Evolutionary conservation across 805 yeast species (phyloP).

Genomic region (Starmerella geochares): DNA sequence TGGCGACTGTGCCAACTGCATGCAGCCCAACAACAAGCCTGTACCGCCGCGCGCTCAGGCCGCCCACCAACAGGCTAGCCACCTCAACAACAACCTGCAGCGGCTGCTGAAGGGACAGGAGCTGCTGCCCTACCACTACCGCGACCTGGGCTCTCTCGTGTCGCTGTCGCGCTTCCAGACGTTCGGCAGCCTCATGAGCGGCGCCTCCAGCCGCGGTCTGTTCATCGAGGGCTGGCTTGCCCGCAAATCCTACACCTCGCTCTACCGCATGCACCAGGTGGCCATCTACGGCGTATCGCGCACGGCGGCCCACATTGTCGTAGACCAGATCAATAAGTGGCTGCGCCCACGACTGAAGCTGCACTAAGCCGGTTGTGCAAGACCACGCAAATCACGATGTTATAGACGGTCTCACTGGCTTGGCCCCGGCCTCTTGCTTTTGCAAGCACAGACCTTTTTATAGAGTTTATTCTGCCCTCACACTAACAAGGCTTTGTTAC

Average conservation of each 20-base stretch:
- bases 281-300: slow-evolving; percentile 1
- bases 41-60: slow-evolving; percentile 6
- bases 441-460: too few species aligned
- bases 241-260: slow-evolving; percentile 3
- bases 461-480: too few species aligned
- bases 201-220: slow-evolving; percentile 3
- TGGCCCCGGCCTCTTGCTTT: too few species aligned
- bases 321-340: slow-evolving; percentile 3
- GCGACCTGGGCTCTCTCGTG: slow-evolving; percentile 3
- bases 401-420: too few species aligned
- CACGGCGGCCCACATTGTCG: neutral
- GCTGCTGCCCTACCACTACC: slow-evolving; percentile 3
- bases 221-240: slow-evolving; percentile 6
- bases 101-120: neutral
- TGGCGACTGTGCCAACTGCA: slow-evolving; percentile 7
- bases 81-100: neutral
- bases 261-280: slow-evolving; percentile 5
- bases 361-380: too few species aligned
- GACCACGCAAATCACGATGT: too few species aligned
- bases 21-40: neutral
- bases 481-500: too few species aligned
- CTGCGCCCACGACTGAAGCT: slow-evolving; percentile 5
- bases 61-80: slow-evolving; percentile 3
- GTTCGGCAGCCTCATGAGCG: slow-evolving; percentile 5
- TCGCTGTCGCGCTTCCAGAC: slow-evolving; percentile 1